Evolutionary conservation across 139 green algal species (phyloP).

Genomic region (Chlamydomonas incerta): DNA sequence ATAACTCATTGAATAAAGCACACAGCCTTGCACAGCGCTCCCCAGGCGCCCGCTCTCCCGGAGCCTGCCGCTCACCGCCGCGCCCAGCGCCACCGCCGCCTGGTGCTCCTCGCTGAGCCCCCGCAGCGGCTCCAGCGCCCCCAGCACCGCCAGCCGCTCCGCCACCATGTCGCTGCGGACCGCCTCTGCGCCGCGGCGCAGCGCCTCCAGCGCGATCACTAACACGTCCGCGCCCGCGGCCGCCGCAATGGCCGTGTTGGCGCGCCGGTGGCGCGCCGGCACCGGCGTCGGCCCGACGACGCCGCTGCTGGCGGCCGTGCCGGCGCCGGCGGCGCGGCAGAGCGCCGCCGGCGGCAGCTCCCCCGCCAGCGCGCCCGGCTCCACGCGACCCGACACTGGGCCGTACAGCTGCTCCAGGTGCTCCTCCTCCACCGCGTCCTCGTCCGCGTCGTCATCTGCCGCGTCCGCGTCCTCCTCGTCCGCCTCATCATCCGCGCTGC

Average conservation of each 20-base stretch:
- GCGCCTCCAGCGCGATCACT: conserved; percentile 6
- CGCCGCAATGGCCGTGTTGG: neutral
- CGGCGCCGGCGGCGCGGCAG: neutral
- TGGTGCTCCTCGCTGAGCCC: conserved; percentile 30
- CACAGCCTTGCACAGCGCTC: too few species aligned
- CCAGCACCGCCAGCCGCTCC: conserved; percentile 10
- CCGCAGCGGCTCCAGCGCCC: conserved; percentile 35
- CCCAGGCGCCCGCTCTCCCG: too few species aligned
- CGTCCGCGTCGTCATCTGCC: neutral
- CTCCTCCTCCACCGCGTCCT: conserved; percentile 4
- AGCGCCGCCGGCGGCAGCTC: conserved; percentile 21
- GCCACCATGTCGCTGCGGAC: conserved; percentile 4
- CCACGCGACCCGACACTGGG: neutral
- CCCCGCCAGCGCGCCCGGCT: conserved; percentile 6
- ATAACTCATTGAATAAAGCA: too few species aligned
- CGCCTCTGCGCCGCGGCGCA: conserved; percentile 20
- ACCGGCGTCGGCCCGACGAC: neutral
- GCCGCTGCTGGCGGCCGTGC: too few species aligned
- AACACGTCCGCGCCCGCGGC: neutral
- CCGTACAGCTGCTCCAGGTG: conserved; percentile 37
- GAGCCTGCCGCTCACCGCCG: neutral
- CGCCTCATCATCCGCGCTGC: neutral
- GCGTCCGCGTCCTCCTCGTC: too few species aligned
- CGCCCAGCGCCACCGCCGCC: conserved; percentile 27
- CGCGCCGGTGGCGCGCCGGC: neutral